These are phyloP conservation scores for Pelargonium myrrhifolium DNA, from an alignment of 441 rosid species.

Conservation along the genomic window DNA sequence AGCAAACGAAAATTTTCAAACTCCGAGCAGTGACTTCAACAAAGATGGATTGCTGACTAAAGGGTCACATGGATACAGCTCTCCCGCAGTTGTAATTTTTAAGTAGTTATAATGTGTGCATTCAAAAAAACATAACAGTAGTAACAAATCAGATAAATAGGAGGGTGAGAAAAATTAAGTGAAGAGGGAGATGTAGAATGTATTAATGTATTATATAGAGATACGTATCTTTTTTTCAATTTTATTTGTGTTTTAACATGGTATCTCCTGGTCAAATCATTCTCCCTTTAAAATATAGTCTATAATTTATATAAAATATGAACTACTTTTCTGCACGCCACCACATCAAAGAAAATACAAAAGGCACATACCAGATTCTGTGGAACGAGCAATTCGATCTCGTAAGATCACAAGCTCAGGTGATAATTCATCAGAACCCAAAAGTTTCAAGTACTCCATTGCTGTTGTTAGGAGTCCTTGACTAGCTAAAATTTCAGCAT, in stretches of 20 bases:
- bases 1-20: background rate
- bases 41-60: background rate
- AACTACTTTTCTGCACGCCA: background rate
- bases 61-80: background rate
- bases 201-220: background rate
- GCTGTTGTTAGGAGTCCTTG: slow-evolving; percentile 83
- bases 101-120: background rate
- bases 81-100: background rate
- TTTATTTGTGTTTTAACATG: background rate
- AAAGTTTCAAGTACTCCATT: slow-evolving; percentile 74
- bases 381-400: slow-evolving; percentile 57
- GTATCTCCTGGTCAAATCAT: background rate
- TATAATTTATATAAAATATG: background rate
- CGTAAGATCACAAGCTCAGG: slow-evolving; percentile 78
- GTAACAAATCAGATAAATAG: background rate
- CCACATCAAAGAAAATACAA: background rate
- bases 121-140: background rate
- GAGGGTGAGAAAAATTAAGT: background rate
- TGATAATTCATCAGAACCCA: slow-evolving; percentile 79
- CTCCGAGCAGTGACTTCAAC: background rate
- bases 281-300: background rate
- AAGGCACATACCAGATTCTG: slow-evolving; percentile 7
- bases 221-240: background rate
- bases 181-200: background rate
- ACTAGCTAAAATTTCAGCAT: slow-evolving; percentile 96